These are phyloP conservation scores for Ophiostoma quercus DNA, from an alignment of 2,329 filamentous ascomycete species.

Conservation along the genomic window DNA sequence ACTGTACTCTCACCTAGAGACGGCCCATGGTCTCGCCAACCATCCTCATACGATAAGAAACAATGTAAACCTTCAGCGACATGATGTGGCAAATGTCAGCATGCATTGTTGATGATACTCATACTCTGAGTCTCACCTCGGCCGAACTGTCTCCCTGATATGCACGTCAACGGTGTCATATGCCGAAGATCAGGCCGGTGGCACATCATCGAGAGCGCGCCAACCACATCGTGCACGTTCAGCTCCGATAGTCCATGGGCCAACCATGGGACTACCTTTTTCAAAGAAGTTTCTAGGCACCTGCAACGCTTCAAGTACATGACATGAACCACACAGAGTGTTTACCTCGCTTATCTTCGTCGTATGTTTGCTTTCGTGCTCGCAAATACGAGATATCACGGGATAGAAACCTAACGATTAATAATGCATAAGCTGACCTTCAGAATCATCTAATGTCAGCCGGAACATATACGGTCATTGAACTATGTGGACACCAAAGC, in stretches of 20 bases:
- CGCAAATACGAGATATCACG: too few species aligned
- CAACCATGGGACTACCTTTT: background rate
- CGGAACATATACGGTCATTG: too few species aligned
- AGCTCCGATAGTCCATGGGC: background rate
- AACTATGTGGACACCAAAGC: too few species aligned
- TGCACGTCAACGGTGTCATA: background rate
- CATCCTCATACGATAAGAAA: background rate
- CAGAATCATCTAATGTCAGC: too few species aligned
- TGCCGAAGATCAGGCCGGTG: background rate
- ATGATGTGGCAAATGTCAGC: background rate
- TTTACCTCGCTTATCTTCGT: too few species aligned
- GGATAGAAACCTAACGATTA: too few species aligned
- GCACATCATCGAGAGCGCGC: background rate
- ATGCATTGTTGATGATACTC: background rate
- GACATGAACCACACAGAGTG: background rate
- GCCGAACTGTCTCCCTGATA: background rate
- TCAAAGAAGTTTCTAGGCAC: too few species aligned
- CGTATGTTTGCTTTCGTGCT: too few species aligned
- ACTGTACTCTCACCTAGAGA: background rate
- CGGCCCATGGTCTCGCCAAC: background rate
- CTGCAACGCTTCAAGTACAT: background rate
- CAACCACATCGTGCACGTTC: background rate
- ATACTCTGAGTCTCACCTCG: too few species aligned
- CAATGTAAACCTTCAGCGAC: background rate
- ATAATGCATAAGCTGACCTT: too few species aligned